Evolutionary conservation across 176 grass and related monocot genomes (phyloP), one percentile per base, ranked within the genome.

Genomic region (Triticum dicoccoides): DNA sequence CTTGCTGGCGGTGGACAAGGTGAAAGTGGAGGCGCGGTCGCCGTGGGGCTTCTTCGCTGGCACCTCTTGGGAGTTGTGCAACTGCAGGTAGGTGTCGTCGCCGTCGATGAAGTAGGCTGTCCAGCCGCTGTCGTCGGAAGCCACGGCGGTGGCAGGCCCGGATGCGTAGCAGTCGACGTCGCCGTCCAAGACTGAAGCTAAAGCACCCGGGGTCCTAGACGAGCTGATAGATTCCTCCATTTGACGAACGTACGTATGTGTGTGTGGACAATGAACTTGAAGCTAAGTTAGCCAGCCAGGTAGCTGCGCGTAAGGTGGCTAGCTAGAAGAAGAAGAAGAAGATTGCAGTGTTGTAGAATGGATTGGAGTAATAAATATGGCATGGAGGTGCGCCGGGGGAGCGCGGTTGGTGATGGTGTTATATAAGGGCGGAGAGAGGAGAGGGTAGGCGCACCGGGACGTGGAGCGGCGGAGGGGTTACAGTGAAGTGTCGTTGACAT

Each of bases 101-200:
- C 25, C 24, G 73, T 94, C 89, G 71, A 89, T 84, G 21, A 93
- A 88, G 84, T 96, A 96, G 42, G 77, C 65, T 59, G 94, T 96
- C 94, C 94, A 96, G 47, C 91, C 85, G 58, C 94, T 93, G 78
- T 93, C 94, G 37, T 93, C 78, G 9, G 89, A 91, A 59, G 65
- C 49, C 25, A 12, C 49, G 2, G 35, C 7, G 37, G 44, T 8
- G 3, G 63, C 76, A 51, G 58, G 4, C 12, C 59, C 72, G 7
- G 72, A 17, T 3, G 71, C 35, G 77, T 6, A 42, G 58, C 59
- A 18, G n/a, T 25, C 5, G n/a, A 10, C 34, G 58, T 84, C 67
- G 42, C 42, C 32, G 83, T 18, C 3, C 12, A 8, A 52, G 49
- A 52, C 51, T 54, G 35, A 62, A 35, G 17, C 51, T 54, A 47